Percentiles rank a stretch among this genome's conserved stretches.
phyloP scores from a whole-genome alignment of 192 early-diverging fungal species.

The Dissophora ornata region DNA sequence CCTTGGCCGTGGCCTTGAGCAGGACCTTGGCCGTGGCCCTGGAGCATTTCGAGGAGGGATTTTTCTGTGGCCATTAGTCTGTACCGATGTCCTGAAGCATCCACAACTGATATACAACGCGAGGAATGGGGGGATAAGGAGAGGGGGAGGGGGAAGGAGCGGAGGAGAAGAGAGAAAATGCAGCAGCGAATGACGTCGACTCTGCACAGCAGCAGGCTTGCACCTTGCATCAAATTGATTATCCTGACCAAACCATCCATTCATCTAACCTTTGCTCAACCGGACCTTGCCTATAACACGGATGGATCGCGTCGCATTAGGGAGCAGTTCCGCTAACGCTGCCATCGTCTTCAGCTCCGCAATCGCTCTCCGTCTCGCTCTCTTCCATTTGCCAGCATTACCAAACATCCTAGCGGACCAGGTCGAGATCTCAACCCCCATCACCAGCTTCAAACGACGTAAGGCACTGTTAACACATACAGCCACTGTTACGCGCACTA shows the following conservation, averaged over 20 bases:
- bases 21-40: constrained; percentile 26
- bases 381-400: constrained; percentile 62
- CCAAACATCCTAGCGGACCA: constrained; percentile 60
- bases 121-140: too few relatives aligned
- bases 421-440: constrained; percentile 87
- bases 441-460: constrained; percentile 89
- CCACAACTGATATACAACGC: background rate
- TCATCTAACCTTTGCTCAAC: background rate
- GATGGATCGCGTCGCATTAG: background rate
- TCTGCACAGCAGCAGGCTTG: too few relatives aligned
- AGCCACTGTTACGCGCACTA: too few relatives aligned
- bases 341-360: constrained; percentile 42
- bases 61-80: constrained; percentile 34
- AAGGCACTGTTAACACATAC: constrained; percentile 17
- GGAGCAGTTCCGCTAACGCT: background rate
- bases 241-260: too few relatives aligned
- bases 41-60: constrained; percentile 54
- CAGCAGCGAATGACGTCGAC: too few relatives aligned
- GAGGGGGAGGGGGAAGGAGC: background rate
- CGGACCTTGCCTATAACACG: too few relatives aligned
- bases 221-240: too few relatives aligned
- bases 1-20: constrained; percentile 1
- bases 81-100: constrained; percentile 3
- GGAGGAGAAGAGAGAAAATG: too few relatives aligned
- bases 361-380: constrained; percentile 54